Percentiles rank a stretch among this genome's conserved stretches.
Evolutionary conservation across 345 rosid species (phyloP).

Genomic region (Moricandia moricandioides): DNA sequence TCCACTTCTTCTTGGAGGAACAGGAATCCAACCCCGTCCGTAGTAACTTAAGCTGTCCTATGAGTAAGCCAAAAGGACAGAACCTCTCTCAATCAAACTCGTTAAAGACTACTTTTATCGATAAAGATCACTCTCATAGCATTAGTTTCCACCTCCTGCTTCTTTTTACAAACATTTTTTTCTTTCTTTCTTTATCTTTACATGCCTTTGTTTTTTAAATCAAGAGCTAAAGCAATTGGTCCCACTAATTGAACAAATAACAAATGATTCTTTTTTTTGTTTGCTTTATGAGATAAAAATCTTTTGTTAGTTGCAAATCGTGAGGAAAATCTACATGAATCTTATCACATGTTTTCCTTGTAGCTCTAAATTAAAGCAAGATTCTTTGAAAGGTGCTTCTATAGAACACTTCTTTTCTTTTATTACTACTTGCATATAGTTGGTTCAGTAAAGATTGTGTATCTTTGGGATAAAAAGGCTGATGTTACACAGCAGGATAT

Average conservation of each 20-base stretch:
- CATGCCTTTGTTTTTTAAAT: not conserved
- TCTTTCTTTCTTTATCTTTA: not conserved
- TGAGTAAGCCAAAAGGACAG: not conserved
- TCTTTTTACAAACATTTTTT: not conserved
- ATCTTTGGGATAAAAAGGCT: slow-evolving; percentile 29
- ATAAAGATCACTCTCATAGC: not conserved
- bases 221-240: slow-evolving; percentile 22
- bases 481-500: slow-evolving; percentile 13
- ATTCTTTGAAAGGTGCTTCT: slow-evolving; percentile 31
- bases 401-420: not conserved
- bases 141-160: not conserved
- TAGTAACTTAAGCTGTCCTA: not conserved
- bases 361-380: slow-evolving; percentile 30
- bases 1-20: not conserved
- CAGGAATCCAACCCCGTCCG: not conserved
- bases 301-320: slow-evolving; percentile 32
- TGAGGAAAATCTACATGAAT: slow-evolving; percentile 33
- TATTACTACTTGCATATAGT: slow-evolving; percentile 16
- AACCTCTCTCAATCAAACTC: not conserved
- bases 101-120: not conserved
- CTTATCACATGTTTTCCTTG: slow-evolving; percentile 32
- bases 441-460: slow-evolving; percentile 30
- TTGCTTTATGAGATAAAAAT: slow-evolving; percentile 27
- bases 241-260: slow-evolving; percentile 25
- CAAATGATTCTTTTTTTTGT: slow-evolving; percentile 24